phyloP scores from a whole-genome alignment of 2,329 filamentous ascomycete species.

The Aspergillus bombycis region DNA sequence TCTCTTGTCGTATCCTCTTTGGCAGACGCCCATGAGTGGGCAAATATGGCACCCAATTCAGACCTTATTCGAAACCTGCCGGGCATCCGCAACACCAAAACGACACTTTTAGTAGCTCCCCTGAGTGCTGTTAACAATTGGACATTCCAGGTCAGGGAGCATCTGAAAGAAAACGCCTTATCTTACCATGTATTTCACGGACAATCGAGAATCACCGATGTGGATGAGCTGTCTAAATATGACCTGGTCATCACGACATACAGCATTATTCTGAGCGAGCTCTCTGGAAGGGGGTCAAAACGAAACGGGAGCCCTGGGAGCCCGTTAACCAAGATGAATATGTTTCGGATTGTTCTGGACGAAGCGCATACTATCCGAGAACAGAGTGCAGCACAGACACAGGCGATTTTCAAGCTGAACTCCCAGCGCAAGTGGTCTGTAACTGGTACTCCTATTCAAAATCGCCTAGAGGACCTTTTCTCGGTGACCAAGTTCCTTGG shows the following conservation, averaged over 20 bases:
- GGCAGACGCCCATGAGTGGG: constrained; percentile 66
- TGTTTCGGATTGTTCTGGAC: constrained; percentile 92
- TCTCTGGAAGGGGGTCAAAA: constrained; percentile 66
- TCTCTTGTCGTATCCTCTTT: constrained; percentile 72
- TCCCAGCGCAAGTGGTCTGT: constrained; percentile 90
- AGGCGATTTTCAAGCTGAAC: constrained; percentile 77
- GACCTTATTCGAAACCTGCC: constrained; percentile 34
- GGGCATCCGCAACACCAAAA: constrained; percentile 66
- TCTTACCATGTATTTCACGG: constrained; percentile 88
- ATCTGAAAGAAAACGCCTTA: constrained; percentile 68
- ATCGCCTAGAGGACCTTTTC: constrained; percentile 85
- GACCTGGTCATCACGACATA: constrained; percentile 94
- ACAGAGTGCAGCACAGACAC: constrained; percentile 77
- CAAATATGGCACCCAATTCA: constrained; percentile 53
- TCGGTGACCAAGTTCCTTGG: constrained; percentile 84
- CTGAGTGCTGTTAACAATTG: constrained; percentile 92
- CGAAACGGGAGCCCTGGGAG: constrained; percentile 58
- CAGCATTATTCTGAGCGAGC: constrained; percentile 80
- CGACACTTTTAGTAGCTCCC: constrained; percentile 85
- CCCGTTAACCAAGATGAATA: constrained; percentile 77
- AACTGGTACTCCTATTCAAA: constrained; percentile 96
- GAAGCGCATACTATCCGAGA: constrained; percentile 96
- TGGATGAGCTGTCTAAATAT: constrained; percentile 68
- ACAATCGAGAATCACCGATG: constrained; percentile 69
- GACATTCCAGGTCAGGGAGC: constrained; percentile 87